These are phyloP conservation scores for Hortiboletus campestris DNA, from an alignment of 768 basidiomycete species.

Conservation along the genomic window DNA sequence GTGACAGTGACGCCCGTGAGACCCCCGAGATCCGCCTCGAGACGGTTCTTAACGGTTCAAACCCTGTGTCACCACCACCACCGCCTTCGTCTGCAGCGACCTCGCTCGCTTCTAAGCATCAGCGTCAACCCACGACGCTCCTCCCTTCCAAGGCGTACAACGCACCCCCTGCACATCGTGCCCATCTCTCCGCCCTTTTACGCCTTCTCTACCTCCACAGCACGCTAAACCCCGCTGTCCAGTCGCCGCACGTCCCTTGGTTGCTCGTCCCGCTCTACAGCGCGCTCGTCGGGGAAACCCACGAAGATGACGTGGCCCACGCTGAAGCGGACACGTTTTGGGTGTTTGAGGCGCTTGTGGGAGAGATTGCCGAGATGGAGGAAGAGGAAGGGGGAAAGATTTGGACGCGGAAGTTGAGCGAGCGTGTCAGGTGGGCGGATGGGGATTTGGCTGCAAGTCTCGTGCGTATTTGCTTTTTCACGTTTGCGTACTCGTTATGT, in stretches of 20 bases:
- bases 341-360: conserved; percentile 72
- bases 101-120: conserved; percentile 24
- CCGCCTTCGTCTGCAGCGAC: conserved; percentile 36
- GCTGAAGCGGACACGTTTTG: conserved; percentile 82
- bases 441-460: conserved; percentile 56
- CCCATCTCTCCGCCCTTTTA: conserved; percentile 61
- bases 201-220: conserved; percentile 72
- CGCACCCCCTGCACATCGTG: conserved; percentile 50
- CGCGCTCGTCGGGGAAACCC: conserved; percentile 58
- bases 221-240: conserved; percentile 67
- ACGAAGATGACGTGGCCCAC: conserved; percentile 59
- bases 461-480: conserved; percentile 35
- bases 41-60: conserved; percentile 19
- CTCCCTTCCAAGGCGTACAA: conserved; percentile 45
- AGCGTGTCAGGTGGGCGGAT: conserved; percentile 62
- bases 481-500: neutral
- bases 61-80: neutral
- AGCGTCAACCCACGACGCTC: conserved; percentile 41
- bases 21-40: conserved; percentile 45
- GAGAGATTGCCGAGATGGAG: conserved; percentile 72
- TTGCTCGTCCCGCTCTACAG: conserved; percentile 69
- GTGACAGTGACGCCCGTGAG: conserved; percentile 12
- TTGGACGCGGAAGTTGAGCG: conserved; percentile 65
- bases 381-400: conserved; percentile 58
- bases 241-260: conserved; percentile 67